Conservation (phyloP, 2,329 filamentous ascomycete genomes). For the Zymoseptoria pseudotritici region DNA sequence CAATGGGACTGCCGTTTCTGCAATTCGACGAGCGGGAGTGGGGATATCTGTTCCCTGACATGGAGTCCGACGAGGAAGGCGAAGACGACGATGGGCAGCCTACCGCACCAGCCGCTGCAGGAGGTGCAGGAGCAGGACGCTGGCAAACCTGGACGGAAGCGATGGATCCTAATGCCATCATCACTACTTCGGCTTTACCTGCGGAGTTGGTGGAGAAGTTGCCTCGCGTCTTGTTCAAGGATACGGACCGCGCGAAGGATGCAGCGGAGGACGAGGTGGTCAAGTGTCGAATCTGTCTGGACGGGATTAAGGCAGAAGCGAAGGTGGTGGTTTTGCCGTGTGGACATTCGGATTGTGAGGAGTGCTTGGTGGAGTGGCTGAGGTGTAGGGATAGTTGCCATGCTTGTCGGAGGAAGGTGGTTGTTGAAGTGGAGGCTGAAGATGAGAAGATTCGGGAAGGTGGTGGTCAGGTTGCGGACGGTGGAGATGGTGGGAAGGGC, state of each 20-base stretch:
- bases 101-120: neutral
- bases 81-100: slow-evolving; percentile 17
- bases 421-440: neutral
- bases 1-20: slow-evolving; percentile 14
- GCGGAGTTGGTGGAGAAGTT: slow-evolving; percentile 13
- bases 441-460: neutral
- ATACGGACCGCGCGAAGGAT: neutral
- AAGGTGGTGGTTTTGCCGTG: slow-evolving; percentile 17
- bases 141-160: slow-evolving; percentile 21
- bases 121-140: slow-evolving; percentile 2
- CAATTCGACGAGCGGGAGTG: slow-evolving; percentile 26
- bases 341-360: slow-evolving; percentile 14
- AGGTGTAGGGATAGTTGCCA: slow-evolving; percentile 18
- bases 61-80: slow-evolving; percentile 11
- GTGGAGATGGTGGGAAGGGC: neutral
- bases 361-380: slow-evolving; percentile 20
- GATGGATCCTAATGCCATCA: slow-evolving; percentile 17
- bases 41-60: slow-evolving; percentile 21
- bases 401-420: slow-evolving; percentile 10
- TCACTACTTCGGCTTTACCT: slow-evolving; percentile 9
- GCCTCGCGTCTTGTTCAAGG: slow-evolving; percentile 11
- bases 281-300: slow-evolving; percentile 14
- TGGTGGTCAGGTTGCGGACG: neutral
- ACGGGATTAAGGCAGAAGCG: slow-evolving; percentile 11
- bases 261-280: slow-evolving; percentile 1